Base-by-base conservation (phyloP, 805 yeast genomes). In the Millerozyma miso region DNA sequence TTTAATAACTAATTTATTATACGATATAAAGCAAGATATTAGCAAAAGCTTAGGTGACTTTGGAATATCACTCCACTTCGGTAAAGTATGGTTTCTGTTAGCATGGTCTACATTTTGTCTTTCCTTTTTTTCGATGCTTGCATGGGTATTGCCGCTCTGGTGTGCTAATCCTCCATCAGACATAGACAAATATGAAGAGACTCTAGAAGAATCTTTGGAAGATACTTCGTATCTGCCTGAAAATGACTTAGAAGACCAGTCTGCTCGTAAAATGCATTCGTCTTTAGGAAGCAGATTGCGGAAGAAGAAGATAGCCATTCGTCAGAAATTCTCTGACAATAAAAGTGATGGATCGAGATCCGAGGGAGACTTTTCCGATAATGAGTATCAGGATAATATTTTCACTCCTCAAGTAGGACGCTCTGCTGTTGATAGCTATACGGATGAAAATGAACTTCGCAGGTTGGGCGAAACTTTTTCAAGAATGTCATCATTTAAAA, bases 131-230 rank as follows among this genome's bases (percentile, higher is more conserved):
- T 44, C 59, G 14, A 60, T 60, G 62, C 35, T 62, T 14, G 47
- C 64, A 5, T 69, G 74, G 74, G 54, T 51, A 4, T 42, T 67
- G 6, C 74, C 74, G 1, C 33, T 47, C 43, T 48, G 85, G 85
- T 80, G 83, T 62, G 74, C 77, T 5, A 72, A 76, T 39, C 78
- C 80, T 3, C 54, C 57, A 1, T 58, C 45, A 3, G 58, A 54
- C n/a, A 50, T 51, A n/a, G 54, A 51, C 2, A 63, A 55, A 31
- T 49, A 53, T 8, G 54, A 53, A 26, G 41, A 33, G 13, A 16
- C 16, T 26, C 33, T 33, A 2, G 19, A 29, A 31, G 12, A 12
- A 17, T 10, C 8, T 13, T 26, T 10, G 8, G 17, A 32, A 32
- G 34, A 32, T 6, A 19, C 20, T 1, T 33, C 36, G 23, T 8